Evolutionary conservation across 345 rosid genomes (phyloP).

Genomic region (Citrus hindsii): DNA sequence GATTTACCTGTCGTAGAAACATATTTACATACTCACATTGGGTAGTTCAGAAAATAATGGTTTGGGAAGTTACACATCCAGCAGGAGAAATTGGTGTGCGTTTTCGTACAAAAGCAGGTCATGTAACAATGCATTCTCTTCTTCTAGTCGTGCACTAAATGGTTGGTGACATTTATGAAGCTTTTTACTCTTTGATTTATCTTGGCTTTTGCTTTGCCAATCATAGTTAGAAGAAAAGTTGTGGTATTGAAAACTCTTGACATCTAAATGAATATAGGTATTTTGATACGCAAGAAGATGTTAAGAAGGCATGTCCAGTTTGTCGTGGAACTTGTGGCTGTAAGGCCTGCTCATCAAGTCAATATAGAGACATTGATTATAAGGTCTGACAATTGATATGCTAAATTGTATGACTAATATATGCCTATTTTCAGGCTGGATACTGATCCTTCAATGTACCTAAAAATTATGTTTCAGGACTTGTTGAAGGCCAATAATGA

Average conservation of each 20-base stretch:
- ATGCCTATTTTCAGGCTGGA: constrained; percentile 9
- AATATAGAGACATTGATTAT: constrained; percentile 53
- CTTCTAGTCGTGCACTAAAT: background rate
- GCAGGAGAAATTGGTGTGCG: background rate
- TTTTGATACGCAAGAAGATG: constrained; percentile 64
- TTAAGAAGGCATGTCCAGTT: constrained; percentile 75
- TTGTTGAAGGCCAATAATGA: constrained; percentile 47
- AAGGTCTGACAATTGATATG: constrained; percentile 63
- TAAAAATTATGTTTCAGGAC: constrained; percentile 47
- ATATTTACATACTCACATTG: background rate
- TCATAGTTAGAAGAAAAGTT: constrained; percentile 1
- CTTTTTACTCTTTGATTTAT: background rate
- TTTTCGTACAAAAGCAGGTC: background rate
- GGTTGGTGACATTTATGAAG: background rate
- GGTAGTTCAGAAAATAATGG: background rate
- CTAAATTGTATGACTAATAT: constrained; percentile 1
- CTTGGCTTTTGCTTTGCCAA: background rate
- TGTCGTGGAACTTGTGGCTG: constrained; percentile 84
- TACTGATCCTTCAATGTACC: constrained; percentile 13
- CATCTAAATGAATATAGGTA: constrained; percentile 45
- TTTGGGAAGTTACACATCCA: background rate
- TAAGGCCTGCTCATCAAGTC: constrained; percentile 57
- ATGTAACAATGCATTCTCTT: background rate
- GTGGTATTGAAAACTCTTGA: background rate
- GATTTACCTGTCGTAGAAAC: background rate